phyloP scores from a whole-genome alignment of 441 rosid species.

The Manihot esculenta region DNA sequence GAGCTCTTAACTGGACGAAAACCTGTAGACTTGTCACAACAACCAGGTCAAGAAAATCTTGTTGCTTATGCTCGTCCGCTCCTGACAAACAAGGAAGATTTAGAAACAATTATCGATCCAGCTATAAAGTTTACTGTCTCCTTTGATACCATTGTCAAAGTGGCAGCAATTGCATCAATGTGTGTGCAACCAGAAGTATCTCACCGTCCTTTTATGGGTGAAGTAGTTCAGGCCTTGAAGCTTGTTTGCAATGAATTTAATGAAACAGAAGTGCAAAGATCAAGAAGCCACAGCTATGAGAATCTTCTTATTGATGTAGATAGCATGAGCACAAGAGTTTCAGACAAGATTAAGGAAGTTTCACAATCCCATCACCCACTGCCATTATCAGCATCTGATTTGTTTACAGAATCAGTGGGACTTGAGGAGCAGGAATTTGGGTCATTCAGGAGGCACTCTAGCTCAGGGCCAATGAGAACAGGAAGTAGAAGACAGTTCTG shows the following conservation, averaged over 20 bases:
- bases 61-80: conserved; percentile 69
- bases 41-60: conserved; percentile 69
- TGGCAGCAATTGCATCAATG: conserved; percentile 81
- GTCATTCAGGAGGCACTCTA: conserved; percentile 45
- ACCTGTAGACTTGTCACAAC: conserved; percentile 72
- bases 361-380: conserved; percentile 18
- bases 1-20: conserved; percentile 72
- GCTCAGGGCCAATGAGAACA: conserved; percentile 50
- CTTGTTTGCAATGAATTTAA: conserved; percentile 60
- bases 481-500: conserved; percentile 45
- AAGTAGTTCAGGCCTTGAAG: conserved; percentile 79
- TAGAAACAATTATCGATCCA: conserved; percentile 47
- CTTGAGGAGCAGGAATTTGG: conserved; percentile 36
- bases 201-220: conserved; percentile 82
- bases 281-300: conserved; percentile 38
- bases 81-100: conserved; percentile 53
- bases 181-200: conserved; percentile 81
- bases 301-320: conserved; percentile 36
- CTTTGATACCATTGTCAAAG: conserved; percentile 51
- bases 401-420: conserved; percentile 30
- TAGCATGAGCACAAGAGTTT: conserved; percentile 22
- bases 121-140: conserved; percentile 40
- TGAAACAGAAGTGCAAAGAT: conserved; percentile 35
- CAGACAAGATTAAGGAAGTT: conserved; percentile 30
- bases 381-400: conserved; percentile 39